Percentiles rank a stretch among this genome's conserved stretches.
Evolutionary conservation across 2,329 filamentous ascomycete species (phyloP).

Genomic region (Xylaria polymorpha): DNA sequence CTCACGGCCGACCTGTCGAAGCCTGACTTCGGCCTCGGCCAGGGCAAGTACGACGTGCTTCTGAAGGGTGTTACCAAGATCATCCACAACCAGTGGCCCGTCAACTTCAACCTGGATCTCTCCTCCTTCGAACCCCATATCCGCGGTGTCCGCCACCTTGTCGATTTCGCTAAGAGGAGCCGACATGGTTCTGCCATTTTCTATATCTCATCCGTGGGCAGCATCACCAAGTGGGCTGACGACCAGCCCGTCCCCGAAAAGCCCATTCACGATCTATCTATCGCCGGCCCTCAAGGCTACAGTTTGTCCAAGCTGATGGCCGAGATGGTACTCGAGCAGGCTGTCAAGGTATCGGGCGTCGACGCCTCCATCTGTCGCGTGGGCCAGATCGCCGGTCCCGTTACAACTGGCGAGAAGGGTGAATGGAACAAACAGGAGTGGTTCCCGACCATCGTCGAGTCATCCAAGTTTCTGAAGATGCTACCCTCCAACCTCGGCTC

Average conservation of each 20-base stretch:
- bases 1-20: slow-evolving; percentile 61
- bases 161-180: slow-evolving; percentile 54
- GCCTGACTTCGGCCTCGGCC: slow-evolving; percentile 59
- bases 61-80: slow-evolving; percentile 57
- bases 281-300: slow-evolving; percentile 53
- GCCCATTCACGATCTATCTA: slow-evolving; percentile 49
- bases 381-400: slow-evolving; percentile 60
- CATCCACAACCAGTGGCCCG: slow-evolving; percentile 65
- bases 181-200: slow-evolving; percentile 51
- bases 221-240: slow-evolving; percentile 51
- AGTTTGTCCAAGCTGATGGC: slow-evolving; percentile 57
- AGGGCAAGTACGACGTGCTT: slow-evolving; percentile 53
- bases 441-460: slow-evolving; percentile 62
- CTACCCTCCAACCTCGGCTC: slow-evolving; percentile 60
- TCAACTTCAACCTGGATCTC: slow-evolving; percentile 63
- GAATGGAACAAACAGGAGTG: slow-evolving; percentile 68
- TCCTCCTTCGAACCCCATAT: slow-evolving; percentile 63
- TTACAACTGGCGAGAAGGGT: slow-evolving; percentile 52
- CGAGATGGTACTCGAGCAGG: slow-evolving; percentile 56
- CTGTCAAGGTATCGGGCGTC: slow-evolving; percentile 51
- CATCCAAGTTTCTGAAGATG: slow-evolving; percentile 59
- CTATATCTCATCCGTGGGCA: slow-evolving; percentile 58
- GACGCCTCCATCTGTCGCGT: slow-evolving; percentile 56
- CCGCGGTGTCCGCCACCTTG: slow-evolving; percentile 61
- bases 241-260: slow-evolving; percentile 53